phyloP scores from a whole-genome alignment of 441 rosid species.

The Eutrema salsugineum region DNA sequence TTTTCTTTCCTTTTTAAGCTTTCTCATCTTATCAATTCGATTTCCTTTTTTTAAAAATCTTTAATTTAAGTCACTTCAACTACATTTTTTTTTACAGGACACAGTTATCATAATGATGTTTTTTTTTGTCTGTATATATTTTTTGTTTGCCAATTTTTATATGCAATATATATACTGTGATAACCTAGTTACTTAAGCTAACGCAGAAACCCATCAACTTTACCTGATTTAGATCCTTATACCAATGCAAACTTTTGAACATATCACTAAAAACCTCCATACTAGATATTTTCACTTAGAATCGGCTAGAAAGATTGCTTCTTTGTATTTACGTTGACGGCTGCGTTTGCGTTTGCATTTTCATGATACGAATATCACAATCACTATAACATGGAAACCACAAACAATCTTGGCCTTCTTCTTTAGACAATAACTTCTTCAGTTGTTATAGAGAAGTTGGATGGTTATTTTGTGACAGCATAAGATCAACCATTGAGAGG shows the following conservation, averaged over 20 bases:
- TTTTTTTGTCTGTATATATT: background rate
- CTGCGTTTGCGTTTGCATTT: background rate
- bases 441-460: background rate
- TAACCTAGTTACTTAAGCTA: background rate
- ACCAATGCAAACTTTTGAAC: background rate
- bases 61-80: background rate
- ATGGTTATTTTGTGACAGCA: constrained; percentile 38
- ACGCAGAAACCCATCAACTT: background rate
- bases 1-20: constrained; percentile 13
- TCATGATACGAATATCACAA: background rate
- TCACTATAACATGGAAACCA: background rate
- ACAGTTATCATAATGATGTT: background rate
- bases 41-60: constrained; percentile 1
- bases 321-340: background rate
- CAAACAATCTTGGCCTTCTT: background rate
- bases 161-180: background rate
- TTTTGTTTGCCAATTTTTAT: background rate
- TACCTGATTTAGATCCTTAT: background rate
- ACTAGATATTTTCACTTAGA: background rate
- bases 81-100: background rate
- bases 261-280: background rate
- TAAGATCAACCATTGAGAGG: constrained; percentile 86
- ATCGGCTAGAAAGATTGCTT: background rate
- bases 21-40: background rate
- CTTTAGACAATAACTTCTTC: background rate